Evolutionary conservation across 2,329 filamentous ascomycete genomes (phyloP).

Genomic region (Apiospora arundinis): DNA sequence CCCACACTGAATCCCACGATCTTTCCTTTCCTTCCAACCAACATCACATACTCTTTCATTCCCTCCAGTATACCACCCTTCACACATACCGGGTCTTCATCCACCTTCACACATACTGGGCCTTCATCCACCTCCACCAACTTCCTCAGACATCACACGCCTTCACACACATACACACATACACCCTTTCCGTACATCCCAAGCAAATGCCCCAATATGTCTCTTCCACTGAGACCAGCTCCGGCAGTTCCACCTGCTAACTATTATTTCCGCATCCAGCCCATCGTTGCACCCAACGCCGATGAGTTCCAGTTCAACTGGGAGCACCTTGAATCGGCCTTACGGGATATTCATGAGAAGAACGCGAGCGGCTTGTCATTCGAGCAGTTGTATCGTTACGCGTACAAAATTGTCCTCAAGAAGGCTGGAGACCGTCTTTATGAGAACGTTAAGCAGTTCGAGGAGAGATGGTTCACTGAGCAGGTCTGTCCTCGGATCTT

Average conservation of each 20-base stretch:
- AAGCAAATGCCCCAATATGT: constrained; percentile 22
- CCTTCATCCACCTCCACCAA: background rate
- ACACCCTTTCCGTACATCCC: background rate
- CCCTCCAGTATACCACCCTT: background rate
- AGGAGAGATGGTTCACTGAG: constrained; percentile 78
- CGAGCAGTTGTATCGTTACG: constrained; percentile 91
- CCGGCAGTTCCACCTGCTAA: background rate
- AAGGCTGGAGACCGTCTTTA: constrained; percentile 87
- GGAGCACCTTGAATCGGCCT: constrained; percentile 75
- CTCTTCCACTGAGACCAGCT: background rate
- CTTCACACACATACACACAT: too few relatives aligned
- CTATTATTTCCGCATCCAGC: constrained; percentile 30
- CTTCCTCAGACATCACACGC: background rate
- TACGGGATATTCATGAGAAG: constrained; percentile 88
- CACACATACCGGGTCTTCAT: too few relatives aligned
- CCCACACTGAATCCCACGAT: background rate
- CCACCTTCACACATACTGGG: too few relatives aligned
- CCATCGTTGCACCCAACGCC: constrained; percentile 50
- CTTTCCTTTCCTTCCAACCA: background rate
- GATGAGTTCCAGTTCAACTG: constrained; percentile 88
- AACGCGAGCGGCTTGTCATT: constrained; percentile 91
- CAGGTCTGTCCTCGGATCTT: constrained; percentile 76
- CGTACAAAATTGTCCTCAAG: constrained; percentile 91
- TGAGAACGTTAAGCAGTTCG: constrained; percentile 78
- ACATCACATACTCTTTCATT: background rate